Percentiles rank a stretch among this genome's conserved stretches.
Evolutionary conservation across 306 rosid species (phyloP).

Genomic region (Psophocarpus tetragonolobus): DNA sequence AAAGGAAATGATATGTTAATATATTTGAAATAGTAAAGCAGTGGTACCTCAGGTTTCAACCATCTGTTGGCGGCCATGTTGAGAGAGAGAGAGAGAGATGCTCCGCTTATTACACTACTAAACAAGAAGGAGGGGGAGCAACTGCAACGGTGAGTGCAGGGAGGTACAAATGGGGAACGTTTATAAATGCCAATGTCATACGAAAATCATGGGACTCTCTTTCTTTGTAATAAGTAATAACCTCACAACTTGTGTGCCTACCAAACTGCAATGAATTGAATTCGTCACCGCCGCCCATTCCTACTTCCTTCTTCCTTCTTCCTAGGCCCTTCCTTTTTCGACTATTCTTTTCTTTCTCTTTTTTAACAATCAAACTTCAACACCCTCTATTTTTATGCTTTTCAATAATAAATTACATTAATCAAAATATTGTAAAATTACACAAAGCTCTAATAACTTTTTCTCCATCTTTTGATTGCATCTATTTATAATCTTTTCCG

Average conservation of each 20-base stretch:
- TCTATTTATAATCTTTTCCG: too few species aligned
- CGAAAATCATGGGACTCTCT: not conserved
- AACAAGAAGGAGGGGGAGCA: slow-evolving; percentile 31
- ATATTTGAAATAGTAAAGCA: too few species aligned
- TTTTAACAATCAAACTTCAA: too few species aligned
- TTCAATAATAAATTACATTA: too few species aligned
- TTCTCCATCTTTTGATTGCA: too few species aligned
- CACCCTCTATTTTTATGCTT: too few species aligned
- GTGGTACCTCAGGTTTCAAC: slow-evolving; percentile 95
- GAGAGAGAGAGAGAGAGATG: not conserved
- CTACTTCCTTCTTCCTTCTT: slow-evolving; percentile 10
- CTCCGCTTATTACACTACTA: too few species aligned
- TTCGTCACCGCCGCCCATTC: slow-evolving; percentile 30
- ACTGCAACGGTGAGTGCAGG: not conserved
- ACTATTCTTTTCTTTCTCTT: not conserved
- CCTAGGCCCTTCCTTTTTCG: not conserved
- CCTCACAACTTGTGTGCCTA: slow-evolving; percentile 11
- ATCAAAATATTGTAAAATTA: too few species aligned
- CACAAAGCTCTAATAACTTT: too few species aligned
- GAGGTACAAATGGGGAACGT: not conserved
- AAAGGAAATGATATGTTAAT: too few species aligned
- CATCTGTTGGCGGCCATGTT: slow-evolving; percentile 57
- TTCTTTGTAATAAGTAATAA: not conserved
- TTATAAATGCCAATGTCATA: slow-evolving; percentile 21
- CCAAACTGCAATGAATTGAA: slow-evolving; percentile 8